Evolutionary conservation across 2,329 filamentous ascomycete genomes (phyloP).

Genomic region (Paraconiothyrium sp.): DNA sequence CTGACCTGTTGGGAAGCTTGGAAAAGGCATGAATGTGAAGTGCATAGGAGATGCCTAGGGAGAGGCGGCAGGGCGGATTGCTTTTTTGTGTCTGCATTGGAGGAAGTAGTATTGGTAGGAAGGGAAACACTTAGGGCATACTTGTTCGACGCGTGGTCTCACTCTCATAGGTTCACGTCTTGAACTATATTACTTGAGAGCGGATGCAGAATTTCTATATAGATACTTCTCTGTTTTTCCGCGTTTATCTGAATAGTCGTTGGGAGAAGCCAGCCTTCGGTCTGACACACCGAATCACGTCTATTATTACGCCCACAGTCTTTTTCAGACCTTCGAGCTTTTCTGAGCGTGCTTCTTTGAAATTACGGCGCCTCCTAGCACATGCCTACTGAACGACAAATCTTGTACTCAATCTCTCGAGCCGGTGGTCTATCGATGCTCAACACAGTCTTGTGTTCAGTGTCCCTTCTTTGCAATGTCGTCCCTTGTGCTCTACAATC

Average conservation of each 20-base stretch:
- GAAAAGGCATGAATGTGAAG: too few relatives aligned
- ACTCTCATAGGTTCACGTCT: not conserved
- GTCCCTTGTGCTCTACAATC: not conserved
- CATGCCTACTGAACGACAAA: not conserved
- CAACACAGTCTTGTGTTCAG: not conserved
- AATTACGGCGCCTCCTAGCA: not conserved
- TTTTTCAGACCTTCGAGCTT: not conserved
- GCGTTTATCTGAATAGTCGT: not conserved
- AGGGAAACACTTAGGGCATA: not conserved
- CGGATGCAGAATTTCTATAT: not conserved
- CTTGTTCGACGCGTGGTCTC: not conserved
- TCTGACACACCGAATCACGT: not conserved
- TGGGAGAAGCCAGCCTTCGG: not conserved
- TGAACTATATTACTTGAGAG: not conserved
- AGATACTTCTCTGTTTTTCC: not conserved
- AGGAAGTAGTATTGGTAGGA: not conserved
- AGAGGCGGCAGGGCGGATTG: not conserved
- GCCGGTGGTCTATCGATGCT: not conserved
- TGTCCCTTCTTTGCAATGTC: not conserved
- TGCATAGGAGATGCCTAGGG: constrained; percentile 1
- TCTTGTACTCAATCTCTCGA: not conserved
- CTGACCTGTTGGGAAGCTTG: too few relatives aligned
- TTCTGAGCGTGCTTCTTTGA: not conserved
- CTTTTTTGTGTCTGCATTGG: not conserved
- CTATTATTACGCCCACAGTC: not conserved